These are phyloP conservation scores for Phytopythium litorale DNA, from an alignment of 352 stramenopile genomes.

Conservation along the genomic window DNA sequence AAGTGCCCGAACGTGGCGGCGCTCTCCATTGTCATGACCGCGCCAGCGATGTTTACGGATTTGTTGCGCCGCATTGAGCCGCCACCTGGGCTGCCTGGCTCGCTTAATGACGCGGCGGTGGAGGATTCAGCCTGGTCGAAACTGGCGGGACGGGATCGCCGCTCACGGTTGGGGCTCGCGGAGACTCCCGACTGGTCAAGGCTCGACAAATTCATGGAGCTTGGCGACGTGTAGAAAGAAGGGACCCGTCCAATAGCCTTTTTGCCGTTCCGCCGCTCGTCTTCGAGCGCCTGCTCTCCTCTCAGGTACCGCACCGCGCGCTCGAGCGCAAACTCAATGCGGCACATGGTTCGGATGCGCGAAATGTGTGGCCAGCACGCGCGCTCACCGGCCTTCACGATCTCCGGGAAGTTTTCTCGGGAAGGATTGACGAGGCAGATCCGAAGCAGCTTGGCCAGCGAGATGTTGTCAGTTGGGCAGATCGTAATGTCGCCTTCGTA, in stretches of 20 bases:
- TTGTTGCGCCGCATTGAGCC: conserved; percentile 58
- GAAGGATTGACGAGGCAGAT: conserved; percentile 85
- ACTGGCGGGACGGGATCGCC: conserved; percentile 17
- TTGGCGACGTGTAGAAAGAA: conserved; percentile 86
- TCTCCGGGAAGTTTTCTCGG: conserved; percentile 47
- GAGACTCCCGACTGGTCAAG: conserved; percentile 38
- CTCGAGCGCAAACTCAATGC: conserved; percentile 96
- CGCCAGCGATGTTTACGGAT: conserved; percentile 77
- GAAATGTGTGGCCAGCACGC: conserved; percentile 93
- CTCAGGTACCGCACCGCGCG: conserved; percentile 74
- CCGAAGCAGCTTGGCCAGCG: conserved; percentile 66
- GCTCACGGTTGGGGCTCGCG: conserved; percentile 11
- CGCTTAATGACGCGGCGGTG: not conserved
- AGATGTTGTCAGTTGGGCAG: conserved; percentile 90
- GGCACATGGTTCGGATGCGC: conserved; percentile 95
- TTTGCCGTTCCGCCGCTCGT: conserved; percentile 63
- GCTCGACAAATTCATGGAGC: conserved; percentile 81
- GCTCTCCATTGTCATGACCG: conserved; percentile 78
- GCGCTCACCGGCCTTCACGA: conserved; percentile 88
- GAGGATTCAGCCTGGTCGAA: conserved; percentile 18
- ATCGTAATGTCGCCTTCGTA: conserved; percentile 99
- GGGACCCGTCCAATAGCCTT: conserved; percentile 76
- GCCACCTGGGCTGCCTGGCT: conserved; percentile 11
- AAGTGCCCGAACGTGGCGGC: conserved; percentile 12
- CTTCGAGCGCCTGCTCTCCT: conserved; percentile 77